Evolutionary conservation across 1,284 basidiomycete species (phyloP), one percentile per base, ranked within the genome.

Genomic region (Microbotryum violaceum): DNA sequence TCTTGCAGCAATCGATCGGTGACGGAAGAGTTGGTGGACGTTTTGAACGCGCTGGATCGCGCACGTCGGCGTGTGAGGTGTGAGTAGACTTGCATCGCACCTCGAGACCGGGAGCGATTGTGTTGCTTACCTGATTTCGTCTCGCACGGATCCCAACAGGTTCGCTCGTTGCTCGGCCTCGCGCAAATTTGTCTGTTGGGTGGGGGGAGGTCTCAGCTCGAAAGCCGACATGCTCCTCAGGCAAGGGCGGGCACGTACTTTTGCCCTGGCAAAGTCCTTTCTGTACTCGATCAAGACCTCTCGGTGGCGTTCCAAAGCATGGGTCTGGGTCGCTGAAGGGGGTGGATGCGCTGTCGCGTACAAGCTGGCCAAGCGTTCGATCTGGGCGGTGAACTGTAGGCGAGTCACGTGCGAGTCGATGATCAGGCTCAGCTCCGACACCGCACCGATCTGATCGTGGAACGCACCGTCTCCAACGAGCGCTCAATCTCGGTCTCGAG

Each of bases 201-300:
- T 9, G 31, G 10, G 18, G 31, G 4, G 33, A 49, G 20, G 21
- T 14, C 29, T 25, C 51, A 53, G 51, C 25, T 42, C 37, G 5
- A 14, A 42, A 42, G 14, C 6, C 4, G 9, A 42, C 4, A 16
- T 16, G 37, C 12, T 42, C 37, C 37, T 42, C 14, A 16, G 5
- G 16, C 37, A 6, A 6, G 5, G 12, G 37, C 37, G 9, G 16
- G 37, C 37, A 14, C 37, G 54, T 60, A 88, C 91, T 81, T 90
- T 88, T 54, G 90, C 91, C 67, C 92, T 81, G 56, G 79, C 78
- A 63, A 90, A 82, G 74, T 98, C 94, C 50, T 89, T 81, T 49
- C 82, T 80, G 73, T 91, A 91, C 73, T 97, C 94, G 69, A 87
- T 84, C 60, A 90, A 84, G 37, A 97, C 84, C 68, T 97, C 93